These are phyloP conservation scores for Cornus kousa DNA, from an alignment of 148 eudicot species.

Conservation along the genomic window DNA sequence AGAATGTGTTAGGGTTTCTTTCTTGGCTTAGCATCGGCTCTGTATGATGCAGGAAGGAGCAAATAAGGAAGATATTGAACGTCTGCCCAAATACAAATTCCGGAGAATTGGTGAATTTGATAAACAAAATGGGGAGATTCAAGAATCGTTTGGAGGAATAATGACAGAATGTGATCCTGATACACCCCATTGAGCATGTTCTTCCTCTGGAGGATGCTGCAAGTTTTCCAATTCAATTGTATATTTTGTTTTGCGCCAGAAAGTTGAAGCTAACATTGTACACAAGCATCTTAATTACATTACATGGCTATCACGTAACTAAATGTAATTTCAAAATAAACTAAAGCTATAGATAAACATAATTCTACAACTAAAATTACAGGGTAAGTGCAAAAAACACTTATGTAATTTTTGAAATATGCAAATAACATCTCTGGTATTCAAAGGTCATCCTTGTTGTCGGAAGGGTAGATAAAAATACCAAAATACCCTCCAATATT, in stretches of 20 bases:
- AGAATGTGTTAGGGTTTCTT: neutral
- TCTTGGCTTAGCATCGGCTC: neutral
- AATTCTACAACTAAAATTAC: too few relatives aligned
- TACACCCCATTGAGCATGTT: slow-evolving; percentile 55
- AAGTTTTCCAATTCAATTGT: slow-evolving; percentile 31
- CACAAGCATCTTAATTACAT: too few relatives aligned
- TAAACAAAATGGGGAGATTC: slow-evolving; percentile 76
- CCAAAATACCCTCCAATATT: too few relatives aligned
- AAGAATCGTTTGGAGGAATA: slow-evolving; percentile 76
- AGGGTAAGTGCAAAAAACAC: too few relatives aligned
- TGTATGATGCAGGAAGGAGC: slow-evolving; percentile 75
- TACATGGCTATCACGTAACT: too few relatives aligned
- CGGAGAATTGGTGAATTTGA: slow-evolving; percentile 61
- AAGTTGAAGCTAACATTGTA: neutral
- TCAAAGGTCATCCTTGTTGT: too few relatives aligned
- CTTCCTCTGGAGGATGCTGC: slow-evolving; percentile 86
- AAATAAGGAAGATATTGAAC: slow-evolving; percentile 76
- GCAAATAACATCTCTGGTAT: too few relatives aligned
- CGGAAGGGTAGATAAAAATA: too few relatives aligned
- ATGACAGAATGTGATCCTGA: slow-evolving; percentile 83
- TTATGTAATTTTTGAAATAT: too few relatives aligned
- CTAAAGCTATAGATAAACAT: too few relatives aligned
- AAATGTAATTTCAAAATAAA: too few relatives aligned
- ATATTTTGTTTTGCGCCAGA: neutral
- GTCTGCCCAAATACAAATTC: slow-evolving; percentile 69